Percentiles rank a stretch among this genome's conserved stretches.
Conservation (phyloP, 2,329 filamentous ascomycete genomes). For the Pseudogymnoascus sp. region DNA sequence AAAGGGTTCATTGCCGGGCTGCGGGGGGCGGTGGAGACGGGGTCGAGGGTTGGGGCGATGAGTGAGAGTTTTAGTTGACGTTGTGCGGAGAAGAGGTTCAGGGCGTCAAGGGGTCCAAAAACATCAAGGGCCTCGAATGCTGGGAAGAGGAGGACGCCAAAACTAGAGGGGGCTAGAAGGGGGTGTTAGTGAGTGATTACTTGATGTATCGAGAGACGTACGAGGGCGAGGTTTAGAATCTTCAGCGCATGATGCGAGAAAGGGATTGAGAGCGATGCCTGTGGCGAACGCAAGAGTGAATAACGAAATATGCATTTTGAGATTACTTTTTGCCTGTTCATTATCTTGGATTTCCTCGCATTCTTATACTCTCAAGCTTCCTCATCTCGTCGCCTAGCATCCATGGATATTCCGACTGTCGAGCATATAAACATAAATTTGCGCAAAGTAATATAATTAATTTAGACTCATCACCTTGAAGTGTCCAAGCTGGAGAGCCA, state of each 20-base stretch:
- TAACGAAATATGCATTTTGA: not conserved
- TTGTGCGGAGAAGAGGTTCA: slow-evolving; percentile 22
- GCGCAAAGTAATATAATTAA: not conserved
- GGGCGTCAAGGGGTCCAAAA: slow-evolving; percentile 26
- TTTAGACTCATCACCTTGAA: not conserved
- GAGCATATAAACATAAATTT: not conserved
- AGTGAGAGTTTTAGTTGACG: slow-evolving; percentile 22
- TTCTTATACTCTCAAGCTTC: not conserved
- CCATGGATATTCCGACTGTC: too few relatives aligned
- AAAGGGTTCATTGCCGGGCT: slow-evolving; percentile 9
- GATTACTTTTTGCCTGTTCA: not conserved
- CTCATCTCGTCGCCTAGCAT: not conserved
- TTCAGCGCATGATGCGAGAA: not conserved
- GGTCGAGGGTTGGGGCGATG: slow-evolving; percentile 21
- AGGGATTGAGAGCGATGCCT: not conserved
- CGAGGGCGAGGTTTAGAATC: not conserved
- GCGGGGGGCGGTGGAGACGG: slow-evolving; percentile 19
- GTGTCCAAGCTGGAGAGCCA: not conserved
- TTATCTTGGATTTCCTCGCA: not conserved
- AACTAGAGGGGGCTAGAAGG: not conserved
- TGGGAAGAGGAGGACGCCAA: slow-evolving; percentile 23
- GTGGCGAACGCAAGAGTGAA: not conserved
- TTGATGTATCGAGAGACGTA: slow-evolving; percentile 15
- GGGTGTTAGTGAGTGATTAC: not conserved
- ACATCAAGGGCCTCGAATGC: slow-evolving; percentile 26